A percentile compares a stretch with the other conserved stretches of the same genome.
phyloP scores from a whole-genome alignment of 2,329 filamentous ascomycete species.

The Aspergillus sp. region DNA sequence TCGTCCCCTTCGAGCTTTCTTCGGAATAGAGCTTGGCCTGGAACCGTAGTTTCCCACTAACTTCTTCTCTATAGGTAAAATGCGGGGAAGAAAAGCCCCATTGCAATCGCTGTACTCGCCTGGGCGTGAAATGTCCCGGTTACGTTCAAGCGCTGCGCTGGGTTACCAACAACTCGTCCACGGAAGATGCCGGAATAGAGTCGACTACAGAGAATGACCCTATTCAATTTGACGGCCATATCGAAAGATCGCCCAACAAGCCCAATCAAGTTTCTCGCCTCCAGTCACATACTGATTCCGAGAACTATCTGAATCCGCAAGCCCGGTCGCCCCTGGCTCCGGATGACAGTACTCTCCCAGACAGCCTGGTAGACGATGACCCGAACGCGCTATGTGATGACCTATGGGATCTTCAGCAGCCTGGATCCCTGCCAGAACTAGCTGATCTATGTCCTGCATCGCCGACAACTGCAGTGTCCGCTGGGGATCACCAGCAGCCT shows the following conservation, averaged over 20 bases:
- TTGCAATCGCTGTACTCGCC: constrained; percentile 38
- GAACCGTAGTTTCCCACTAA: neutral
- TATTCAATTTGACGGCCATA: neutral
- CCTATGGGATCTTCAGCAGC: constrained; percentile 32
- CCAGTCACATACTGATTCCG: neutral
- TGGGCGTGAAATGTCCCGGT: constrained; percentile 39
- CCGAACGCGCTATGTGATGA: constrained; percentile 27
- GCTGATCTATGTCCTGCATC: constrained; percentile 31
- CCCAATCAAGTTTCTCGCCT: neutral
- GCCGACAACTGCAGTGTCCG: constrained; percentile 15
- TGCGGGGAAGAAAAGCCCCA: constrained; percentile 42
- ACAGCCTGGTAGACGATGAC: constrained; percentile 16
- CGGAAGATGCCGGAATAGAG: constrained; percentile 14
- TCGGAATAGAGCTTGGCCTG: neutral
- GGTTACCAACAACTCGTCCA: constrained; percentile 34
- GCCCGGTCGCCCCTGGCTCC: constrained; percentile 8
- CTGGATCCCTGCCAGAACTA: constrained; percentile 32
- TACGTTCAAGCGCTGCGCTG: constrained; percentile 39
- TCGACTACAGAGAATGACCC: constrained; percentile 1
- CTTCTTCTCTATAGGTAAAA: constrained; percentile 32
- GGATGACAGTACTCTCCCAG: constrained; percentile 5
- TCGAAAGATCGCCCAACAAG: constrained; percentile 6
- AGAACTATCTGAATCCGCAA: constrained; percentile 4
- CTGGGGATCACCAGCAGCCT: constrained; percentile 9
- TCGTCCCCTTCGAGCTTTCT: neutral